Evolutionary conservation across 768 basidiomycete genomes (phyloP), one percentile per base, ranked within the genome.

Genomic region (Calocybe gangraenosa): DNA sequence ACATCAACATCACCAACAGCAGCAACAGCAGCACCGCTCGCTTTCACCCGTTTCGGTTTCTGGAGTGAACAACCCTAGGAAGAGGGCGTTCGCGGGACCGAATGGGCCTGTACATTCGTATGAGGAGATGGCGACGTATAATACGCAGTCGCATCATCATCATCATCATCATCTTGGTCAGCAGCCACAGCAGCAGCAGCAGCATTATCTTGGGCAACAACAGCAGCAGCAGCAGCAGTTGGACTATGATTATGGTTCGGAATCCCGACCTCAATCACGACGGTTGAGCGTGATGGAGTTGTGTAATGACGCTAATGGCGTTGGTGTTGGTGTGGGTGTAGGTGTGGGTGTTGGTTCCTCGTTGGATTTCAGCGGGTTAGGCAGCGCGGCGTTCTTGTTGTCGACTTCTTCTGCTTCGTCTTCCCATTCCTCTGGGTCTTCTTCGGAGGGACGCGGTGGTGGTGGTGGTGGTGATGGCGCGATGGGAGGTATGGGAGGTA

Each of bases 271-370:
- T 51, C 81, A 84, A 59, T 86, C 83, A 68, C 76, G 87, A 56
- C 69, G 87, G 49, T 80, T 90, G 76, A 75, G 82, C 65, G 82
- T 90, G 76, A 78, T 89, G 85, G 87, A 90, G 55, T 83, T 90
- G 75, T 88, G 87, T 78, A 87, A 89, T 76, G 84, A 85, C 71
- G 61, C 71, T 2, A 28, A 28, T 0, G 21, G 37, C 49, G 45
- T 37, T 20, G n/a, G 59, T 18, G 20, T 6, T 11, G 11, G n/a
- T 10, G n/a, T 4, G 34, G n/a, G 59, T 18, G 20, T 6, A 5
- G 11, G n/a, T 10, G n/a, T 4, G 34, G n/a, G 37, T 13, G 43
- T 8, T 40, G 7, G 44, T 30, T 20, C 34, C n/a, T 17, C 23
- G 43, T 23, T n/a, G 40, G 36, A 11, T 41, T 41, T 28, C 20